A percentile compares a stretch with the other conserved stretches of the same genome.
Evolutionary conservation across 352 stramenopile species (phyloP).

Genomic region (Globisporangium ultimum): DNA sequence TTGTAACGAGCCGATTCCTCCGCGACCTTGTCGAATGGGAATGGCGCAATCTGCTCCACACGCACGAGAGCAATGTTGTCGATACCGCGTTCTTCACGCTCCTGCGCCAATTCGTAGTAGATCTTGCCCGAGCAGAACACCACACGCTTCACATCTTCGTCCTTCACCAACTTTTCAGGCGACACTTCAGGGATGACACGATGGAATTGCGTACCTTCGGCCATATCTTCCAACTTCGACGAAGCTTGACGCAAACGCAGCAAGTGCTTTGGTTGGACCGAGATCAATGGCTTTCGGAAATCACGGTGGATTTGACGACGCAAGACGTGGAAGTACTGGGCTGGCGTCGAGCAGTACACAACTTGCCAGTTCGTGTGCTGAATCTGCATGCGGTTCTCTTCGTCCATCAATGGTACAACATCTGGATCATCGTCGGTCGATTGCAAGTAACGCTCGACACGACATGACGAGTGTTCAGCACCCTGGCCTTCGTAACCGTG

Average conservation of each 20-base stretch:
- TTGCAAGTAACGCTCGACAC: conserved; percentile 95
- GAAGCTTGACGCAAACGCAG: conserved; percentile 90
- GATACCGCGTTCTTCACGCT: conserved; percentile 85
- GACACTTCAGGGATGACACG: conserved; percentile 86
- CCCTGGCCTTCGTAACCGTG: conserved; percentile 87
- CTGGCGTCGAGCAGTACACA: conserved; percentile 94
- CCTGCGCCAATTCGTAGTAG: conserved; percentile 95
- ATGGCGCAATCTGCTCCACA: conserved; percentile 97
- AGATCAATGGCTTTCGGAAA: conserved; percentile 97
- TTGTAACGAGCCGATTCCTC: conserved; percentile 83
- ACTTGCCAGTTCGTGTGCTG: conserved; percentile 97
- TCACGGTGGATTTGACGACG: conserved; percentile 94
- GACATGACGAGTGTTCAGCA: conserved; percentile 91
- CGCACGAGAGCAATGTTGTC: conserved; percentile 89
- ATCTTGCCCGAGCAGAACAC: conserved; percentile 97
- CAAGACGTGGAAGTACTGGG: conserved; percentile 92
- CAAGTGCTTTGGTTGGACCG: conserved; percentile 95
- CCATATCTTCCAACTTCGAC: conserved; percentile 93
- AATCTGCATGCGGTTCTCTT: conserved; percentile 95
- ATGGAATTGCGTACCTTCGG: conserved; percentile 90
- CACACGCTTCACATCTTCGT: conserved; percentile 71
- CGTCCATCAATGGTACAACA: conserved; percentile 88
- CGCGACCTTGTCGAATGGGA: conserved; percentile 96
- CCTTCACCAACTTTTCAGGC: conserved; percentile 41
- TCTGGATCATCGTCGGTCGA: conserved; percentile 94